A percentile compares a stretch with the other conserved stretches of the same genome.
These are phyloP conservation scores for Dillenia suffruticosa DNA, from an alignment of 164 flowering plant species.

Conservation along the genomic window DNA sequence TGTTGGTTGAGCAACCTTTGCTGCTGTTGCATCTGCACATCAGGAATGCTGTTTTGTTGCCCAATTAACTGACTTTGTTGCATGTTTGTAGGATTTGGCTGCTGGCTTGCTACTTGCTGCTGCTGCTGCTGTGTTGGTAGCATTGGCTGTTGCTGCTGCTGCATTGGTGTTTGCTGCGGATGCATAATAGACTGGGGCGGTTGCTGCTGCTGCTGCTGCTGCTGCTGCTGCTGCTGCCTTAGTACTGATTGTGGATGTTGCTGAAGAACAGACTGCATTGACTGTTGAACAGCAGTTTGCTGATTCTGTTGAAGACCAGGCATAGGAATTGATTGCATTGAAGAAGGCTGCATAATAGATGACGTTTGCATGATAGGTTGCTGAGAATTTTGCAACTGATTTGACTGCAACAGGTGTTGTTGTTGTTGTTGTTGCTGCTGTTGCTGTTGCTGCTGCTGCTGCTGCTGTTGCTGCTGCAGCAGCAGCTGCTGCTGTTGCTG, in stretches of 20 bases:
- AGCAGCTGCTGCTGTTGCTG: no score
- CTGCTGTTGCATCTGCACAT: no score
- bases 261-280: conserved; percentile 53
- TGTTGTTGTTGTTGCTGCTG: conserved; percentile 54
- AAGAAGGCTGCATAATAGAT: conserved; percentile 43
- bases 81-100: neutral
- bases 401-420: conserved; percentile 47
- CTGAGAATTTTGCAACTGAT: conserved; percentile 62
- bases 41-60: conserved; percentile 35
- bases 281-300: conserved; percentile 54
- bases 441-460: no score
- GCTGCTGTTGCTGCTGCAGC: no score
- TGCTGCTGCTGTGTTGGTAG: conserved; percentile 55
- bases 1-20: no score
- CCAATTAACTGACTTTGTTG: conserved; percentile 41
- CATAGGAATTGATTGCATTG: conserved; percentile 44
- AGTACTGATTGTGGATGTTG: conserved; percentile 61
- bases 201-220: conserved; percentile 42
- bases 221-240: conserved; percentile 54
- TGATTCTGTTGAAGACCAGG: conserved; percentile 64
- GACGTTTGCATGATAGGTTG: conserved; percentile 56
- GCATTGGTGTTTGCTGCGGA: conserved; percentile 58
- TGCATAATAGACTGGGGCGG: conserved; percentile 35
- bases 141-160: conserved; percentile 36
- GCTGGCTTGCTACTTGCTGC: conserved; percentile 38